Evolutionary conservation across 495 filamentous ascomycete species (phyloP), one percentile per base, ranked within the genome.

Genomic region (Ramalina peruviana): DNA sequence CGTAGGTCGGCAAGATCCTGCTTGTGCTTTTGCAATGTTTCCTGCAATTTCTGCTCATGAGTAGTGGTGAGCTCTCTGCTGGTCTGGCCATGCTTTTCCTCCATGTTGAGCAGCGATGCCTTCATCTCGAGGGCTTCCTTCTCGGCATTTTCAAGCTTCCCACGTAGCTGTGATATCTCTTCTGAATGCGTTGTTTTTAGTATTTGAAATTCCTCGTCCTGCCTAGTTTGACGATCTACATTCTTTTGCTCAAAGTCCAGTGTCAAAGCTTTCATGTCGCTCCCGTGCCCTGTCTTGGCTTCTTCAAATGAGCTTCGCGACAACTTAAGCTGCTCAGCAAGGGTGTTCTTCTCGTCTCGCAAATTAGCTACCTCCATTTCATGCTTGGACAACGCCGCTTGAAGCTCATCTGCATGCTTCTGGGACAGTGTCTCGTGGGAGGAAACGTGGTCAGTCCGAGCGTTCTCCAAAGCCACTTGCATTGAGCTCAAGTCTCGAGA

Each of bases 1-100:
- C 54, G 46, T 9, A 56, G 33, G 9, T 40, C 19, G 15, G 17
- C 26, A 12, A 48, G 39, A 17, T 56, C 54, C n/a, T 56, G 45
- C 36, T 56, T 26, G 13, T 56, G 41, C 16, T 44, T 37, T 13
- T n/a, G 7, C 15, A 23, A 40, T 6, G 44, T 39, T n/a, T 52
- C 49, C 17, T 23, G 39, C 11, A 56, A 36, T 19, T 40, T 42
- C 27, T 52, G 49, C 23, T 49, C 26, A 12, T 49, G 26, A 20
- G 45, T 42, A 6, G 19, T 26, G 5, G 19, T 23, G 21, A 17
- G 12, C 45, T 48, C 37, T 16, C 37, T 36, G 27, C 27, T 37
- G n/a, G 13, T 37, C 21, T 48, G 19, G 17, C 26, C 45, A 10
- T 48, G 45, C 11, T 37, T 27, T 37, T 36, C 26, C 13, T 21